These are phyloP conservation scores for Xylaria nigripes DNA, from an alignment of 495 filamentous ascomycete species.

Conservation along the genomic window DNA sequence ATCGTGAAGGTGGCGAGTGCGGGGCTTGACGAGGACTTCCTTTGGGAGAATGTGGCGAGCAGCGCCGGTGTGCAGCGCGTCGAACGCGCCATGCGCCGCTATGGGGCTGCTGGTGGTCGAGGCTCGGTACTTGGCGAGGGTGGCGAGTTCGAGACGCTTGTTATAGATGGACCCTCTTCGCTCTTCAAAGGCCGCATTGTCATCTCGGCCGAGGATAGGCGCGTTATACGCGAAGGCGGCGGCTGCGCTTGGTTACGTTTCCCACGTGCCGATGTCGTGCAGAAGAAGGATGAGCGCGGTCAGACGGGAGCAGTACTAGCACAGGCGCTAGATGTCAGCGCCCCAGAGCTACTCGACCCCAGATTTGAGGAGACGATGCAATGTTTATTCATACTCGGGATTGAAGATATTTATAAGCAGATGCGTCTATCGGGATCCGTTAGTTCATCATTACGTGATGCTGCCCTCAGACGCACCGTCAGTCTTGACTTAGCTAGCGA, in stretches of 20 bases:
- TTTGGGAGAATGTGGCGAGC: conserved; percentile 75
- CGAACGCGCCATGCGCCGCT: conserved; percentile 56
- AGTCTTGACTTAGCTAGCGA: not conserved
- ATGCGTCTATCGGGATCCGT: not conserved
- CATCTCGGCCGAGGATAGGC: conserved; percentile 46
- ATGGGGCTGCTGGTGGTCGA: conserved; percentile 46
- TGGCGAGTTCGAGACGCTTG: conserved; percentile 93
- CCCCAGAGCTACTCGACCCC: conserved; percentile 39
- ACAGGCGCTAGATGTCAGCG: conserved; percentile 29
- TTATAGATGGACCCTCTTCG: conserved; percentile 64
- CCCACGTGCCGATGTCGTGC: conserved; percentile 46
- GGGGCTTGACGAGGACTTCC: conserved; percentile 68
- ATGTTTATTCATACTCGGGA: not conserved
- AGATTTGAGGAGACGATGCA: conserved; percentile 29
- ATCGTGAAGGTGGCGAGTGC: conserved; percentile 93
- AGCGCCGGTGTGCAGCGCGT: conserved; percentile 44
- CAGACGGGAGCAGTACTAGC: not conserved
- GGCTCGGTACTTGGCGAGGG: conserved; percentile 83
- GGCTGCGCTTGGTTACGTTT: conserved; percentile 62
- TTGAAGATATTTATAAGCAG: conserved; percentile 5
- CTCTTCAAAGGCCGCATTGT: conserved; percentile 67
- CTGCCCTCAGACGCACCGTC: not conserved
- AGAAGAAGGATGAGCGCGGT: conserved; percentile 36
- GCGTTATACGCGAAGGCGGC: conserved; percentile 55
- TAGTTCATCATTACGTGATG: not conserved